Conservation (phyloP, 805 yeast species). For the Wickerhamiella domercqiae region DNA sequence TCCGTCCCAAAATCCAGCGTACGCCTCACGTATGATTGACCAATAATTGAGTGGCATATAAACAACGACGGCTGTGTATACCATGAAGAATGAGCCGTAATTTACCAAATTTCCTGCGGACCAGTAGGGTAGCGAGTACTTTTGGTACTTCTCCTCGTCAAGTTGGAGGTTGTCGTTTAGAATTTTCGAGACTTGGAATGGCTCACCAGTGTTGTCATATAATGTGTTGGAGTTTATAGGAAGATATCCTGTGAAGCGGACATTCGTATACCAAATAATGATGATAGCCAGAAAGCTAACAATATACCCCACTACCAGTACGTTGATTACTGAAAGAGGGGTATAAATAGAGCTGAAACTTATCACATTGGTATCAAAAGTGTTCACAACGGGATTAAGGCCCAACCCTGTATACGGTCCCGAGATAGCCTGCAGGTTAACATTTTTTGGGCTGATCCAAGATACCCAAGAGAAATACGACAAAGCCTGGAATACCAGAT, state of each 20-base stretch:
- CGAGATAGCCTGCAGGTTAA: slow-evolving; percentile 42
- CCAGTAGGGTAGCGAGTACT: slow-evolving; percentile 56
- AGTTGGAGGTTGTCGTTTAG: slow-evolving; percentile 33
- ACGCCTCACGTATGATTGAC: slow-evolving; percentile 1
- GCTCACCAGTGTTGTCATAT: slow-evolving; percentile 31
- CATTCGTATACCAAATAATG: slow-evolving; percentile 31
- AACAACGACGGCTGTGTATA: slow-evolving; percentile 39
- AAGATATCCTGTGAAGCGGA: slow-evolving; percentile 35
- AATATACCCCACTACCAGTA: slow-evolving; percentile 23
- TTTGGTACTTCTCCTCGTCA: slow-evolving; percentile 33
- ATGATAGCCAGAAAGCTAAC: slow-evolving; percentile 21
- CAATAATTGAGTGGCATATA: slow-evolving; percentile 31
- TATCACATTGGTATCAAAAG: slow-evolving; percentile 34
- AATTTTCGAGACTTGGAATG: slow-evolving; percentile 31
- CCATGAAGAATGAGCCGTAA: slow-evolving; percentile 43
- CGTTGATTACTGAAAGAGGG: slow-evolving; percentile 25
- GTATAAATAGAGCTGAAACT: slow-evolving; percentile 25
- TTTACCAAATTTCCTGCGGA: slow-evolving; percentile 43
- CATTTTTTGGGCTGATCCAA: slow-evolving; percentile 40
- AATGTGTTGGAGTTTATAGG: slow-evolving; percentile 34
- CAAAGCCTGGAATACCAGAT: slow-evolving; percentile 44
- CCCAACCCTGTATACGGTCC: slow-evolving; percentile 35
- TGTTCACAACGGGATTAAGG: slow-evolving; percentile 33
- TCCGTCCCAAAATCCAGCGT: slow-evolving; percentile 1
- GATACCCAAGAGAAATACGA: slow-evolving; percentile 48